These are phyloP conservation scores for Xerocomus brunneocitrinus DNA, from an alignment of 768 basidiomycete genomes.

Conservation along the genomic window DNA sequence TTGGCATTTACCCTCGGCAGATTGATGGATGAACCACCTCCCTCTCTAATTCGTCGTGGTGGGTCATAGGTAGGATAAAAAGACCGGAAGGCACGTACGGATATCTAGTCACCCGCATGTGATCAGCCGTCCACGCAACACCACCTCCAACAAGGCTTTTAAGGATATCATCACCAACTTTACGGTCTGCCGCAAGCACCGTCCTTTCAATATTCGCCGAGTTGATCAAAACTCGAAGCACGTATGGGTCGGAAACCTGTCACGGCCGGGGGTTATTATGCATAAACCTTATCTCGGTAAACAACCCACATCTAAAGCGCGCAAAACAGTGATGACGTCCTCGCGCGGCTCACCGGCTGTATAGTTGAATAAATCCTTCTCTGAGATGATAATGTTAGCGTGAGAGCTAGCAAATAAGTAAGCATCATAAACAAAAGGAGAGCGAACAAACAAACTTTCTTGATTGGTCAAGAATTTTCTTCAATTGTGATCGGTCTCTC, in stretches of 20 bases:
- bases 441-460: conserved; percentile 52
- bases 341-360: conserved; percentile 63
- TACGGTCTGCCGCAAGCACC: conserved; percentile 60
- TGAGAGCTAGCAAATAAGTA: conserved; percentile 36
- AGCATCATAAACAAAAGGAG: conserved; percentile 1
- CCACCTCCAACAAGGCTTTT: conserved; percentile 44
- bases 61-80: not conserved
- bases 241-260: conserved; percentile 70
- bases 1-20: conserved; percentile 25
- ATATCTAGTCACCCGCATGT: conserved; percentile 59
- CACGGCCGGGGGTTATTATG: not conserved
- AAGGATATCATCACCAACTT: conserved; percentile 55
- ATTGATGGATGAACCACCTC: conserved; percentile 55
- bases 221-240: conserved; percentile 81
- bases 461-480: conserved; percentile 47
- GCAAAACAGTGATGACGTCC: conserved; percentile 67
- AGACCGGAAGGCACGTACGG: conserved; percentile 40
- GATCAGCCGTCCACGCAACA: conserved; percentile 58
- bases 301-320: conserved; percentile 66
- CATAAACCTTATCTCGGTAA: not conserved
- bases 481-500: conserved; percentile 56
- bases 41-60: conserved; percentile 44
- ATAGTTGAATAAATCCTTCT: conserved; percentile 80
- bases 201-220: conserved; percentile 63
- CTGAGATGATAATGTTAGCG: conserved; percentile 55